Percentiles rank a stretch among this genome's conserved stretches.
Evolutionary conservation across 1,139 yeast species (phyloP).

Genomic region (Pichia sp.): DNA sequence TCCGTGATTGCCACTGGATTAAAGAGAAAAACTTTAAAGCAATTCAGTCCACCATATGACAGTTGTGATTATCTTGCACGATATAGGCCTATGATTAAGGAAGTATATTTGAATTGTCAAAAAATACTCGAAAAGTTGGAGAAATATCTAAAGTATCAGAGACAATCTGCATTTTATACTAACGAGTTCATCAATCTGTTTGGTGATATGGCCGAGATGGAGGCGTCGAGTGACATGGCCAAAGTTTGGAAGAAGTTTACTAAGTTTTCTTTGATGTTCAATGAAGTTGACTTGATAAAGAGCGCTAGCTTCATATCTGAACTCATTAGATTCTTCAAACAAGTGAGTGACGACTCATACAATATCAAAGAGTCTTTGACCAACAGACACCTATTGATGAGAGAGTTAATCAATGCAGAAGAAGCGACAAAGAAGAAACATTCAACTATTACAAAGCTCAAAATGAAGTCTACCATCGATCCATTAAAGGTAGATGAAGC

Average conservation of each 20-base stretch:
- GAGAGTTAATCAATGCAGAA: conserved; percentile 80
- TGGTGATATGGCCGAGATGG: conserved; percentile 22
- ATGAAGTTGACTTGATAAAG: conserved; percentile 71
- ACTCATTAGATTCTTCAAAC: conserved; percentile 66
- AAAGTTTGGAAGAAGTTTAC: conserved; percentile 78
- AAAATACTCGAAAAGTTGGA: conserved; percentile 35
- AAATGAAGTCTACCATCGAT: conserved; percentile 68
- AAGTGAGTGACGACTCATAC: conserved; percentile 67
- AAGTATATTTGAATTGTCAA: conserved; percentile 56
- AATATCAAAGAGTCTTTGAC: conserved; percentile 90
- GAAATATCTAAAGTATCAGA: conserved; percentile 22
- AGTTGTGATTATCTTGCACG: conserved; percentile 73
- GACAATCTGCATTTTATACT: conserved; percentile 25
- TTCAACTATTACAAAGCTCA: conserved; percentile 65
- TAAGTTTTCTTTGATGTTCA: conserved; percentile 58
- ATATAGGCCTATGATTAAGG: conserved; percentile 80
- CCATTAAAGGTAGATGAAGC: conserved; percentile 93
- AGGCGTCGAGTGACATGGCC: conserved; percentile 47
- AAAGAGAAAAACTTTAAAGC: conserved; percentile 82
- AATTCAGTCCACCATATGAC: conserved; percentile 86
- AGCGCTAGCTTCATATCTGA: conserved; percentile 71
- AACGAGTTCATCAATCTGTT: conserved; percentile 53
- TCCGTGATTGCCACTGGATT: conserved; percentile 69
- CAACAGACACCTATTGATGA: conserved; percentile 84
- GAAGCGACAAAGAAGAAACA: conserved; percentile 64